Conservation (phyloP, 23 red algal species). For the Pyropia haitanensis region DNA sequence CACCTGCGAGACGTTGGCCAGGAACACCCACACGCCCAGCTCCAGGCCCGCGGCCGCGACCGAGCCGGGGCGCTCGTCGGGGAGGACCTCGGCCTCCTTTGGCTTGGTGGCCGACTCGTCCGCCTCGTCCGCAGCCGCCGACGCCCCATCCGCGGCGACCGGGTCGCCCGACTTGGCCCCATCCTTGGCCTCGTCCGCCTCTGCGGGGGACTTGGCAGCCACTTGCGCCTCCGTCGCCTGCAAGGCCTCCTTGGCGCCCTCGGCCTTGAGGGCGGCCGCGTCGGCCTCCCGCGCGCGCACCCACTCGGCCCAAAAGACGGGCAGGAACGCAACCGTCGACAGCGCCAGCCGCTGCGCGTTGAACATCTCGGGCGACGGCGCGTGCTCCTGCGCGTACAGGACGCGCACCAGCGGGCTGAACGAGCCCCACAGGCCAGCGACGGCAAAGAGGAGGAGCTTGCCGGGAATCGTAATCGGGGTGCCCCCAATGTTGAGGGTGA, state of each 20-base stretch:
- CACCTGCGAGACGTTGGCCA: slow-evolving; percentile 88
- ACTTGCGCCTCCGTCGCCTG: neutral
- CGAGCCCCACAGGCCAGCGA: slow-evolving; percentile 78
- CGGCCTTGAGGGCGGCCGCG: slow-evolving; percentile 13
- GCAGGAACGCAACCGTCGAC: slow-evolving; percentile 52
- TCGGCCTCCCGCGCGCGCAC: no score
- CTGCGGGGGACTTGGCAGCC: neutral
- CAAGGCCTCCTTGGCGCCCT: neutral
- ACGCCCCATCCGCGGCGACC: neutral
- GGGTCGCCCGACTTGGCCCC: neutral
- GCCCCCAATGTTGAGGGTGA: no score
- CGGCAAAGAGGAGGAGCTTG: slow-evolving; percentile 34
- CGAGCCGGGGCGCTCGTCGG: no score
- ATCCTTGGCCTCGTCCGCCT: neutral
- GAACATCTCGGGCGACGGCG: slow-evolving; percentile 72
- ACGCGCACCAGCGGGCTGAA: slow-evolving; percentile 78
- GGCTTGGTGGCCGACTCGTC: neutral
- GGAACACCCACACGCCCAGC: slow-evolving; percentile 85
- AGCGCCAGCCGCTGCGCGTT: slow-evolving; percentile 79
- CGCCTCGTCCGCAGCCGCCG: neutral
- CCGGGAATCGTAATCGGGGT: slow-evolving; percentile 1
- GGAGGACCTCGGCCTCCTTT: no score
- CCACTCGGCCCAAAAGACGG: slow-evolving; percentile 12
- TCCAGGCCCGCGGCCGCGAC: slow-evolving; percentile 45
- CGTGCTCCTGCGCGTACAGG: slow-evolving; percentile 48